A percentile compares a stretch with the other conserved stretches of the same genome.
These are phyloP conservation scores for Pichia sp. DNA, from an alignment of 1,139 yeast species.

Conservation along the genomic window DNA sequence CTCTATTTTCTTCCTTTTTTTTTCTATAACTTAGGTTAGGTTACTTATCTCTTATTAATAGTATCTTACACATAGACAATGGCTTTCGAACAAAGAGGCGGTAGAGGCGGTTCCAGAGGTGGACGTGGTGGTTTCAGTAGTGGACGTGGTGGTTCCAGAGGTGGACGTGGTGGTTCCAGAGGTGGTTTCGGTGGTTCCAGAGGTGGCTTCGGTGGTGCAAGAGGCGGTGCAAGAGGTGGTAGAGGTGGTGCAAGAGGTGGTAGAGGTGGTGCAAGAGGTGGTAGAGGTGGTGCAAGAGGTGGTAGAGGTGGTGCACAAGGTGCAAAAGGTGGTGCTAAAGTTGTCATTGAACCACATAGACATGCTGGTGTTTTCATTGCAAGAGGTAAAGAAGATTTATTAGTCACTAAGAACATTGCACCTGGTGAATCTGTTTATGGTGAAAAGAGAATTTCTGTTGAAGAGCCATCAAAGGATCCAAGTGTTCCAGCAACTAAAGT, in stretches of 20 bases:
- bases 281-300: conserved; percentile 49
- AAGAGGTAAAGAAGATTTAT: conserved; percentile 97
- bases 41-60: background rate
- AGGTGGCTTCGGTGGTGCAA: conserved; percentile 46
- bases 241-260: background rate
- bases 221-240: conserved; percentile 63
- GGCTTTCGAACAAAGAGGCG: conserved; percentile 31
- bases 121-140: conserved; percentile 35
- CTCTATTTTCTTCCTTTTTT: background rate
- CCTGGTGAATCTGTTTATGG: conserved; percentile 99
- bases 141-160: conserved; percentile 42
- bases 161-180: conserved; percentile 56
- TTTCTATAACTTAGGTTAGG: background rate
- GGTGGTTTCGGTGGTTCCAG: conserved; percentile 56
- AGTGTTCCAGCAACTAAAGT: conserved; percentile 87
- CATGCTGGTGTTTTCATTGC: conserved; percentile 98
- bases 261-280: conserved; percentile 39
- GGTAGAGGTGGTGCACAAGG: conserved; percentile 69
- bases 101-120: conserved; percentile 34
- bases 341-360: conserved; percentile 96
- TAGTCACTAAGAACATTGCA: conserved; percentile 92
- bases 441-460: conserved; percentile 91
- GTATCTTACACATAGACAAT: conserved; percentile 15
- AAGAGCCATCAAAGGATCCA: conserved; percentile 84
- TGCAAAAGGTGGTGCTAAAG: conserved; percentile 85